These are phyloP conservation scores for Ziziphus jujuba DNA, from an alignment of 306 rosid genomes.

Conservation along the genomic window DNA sequence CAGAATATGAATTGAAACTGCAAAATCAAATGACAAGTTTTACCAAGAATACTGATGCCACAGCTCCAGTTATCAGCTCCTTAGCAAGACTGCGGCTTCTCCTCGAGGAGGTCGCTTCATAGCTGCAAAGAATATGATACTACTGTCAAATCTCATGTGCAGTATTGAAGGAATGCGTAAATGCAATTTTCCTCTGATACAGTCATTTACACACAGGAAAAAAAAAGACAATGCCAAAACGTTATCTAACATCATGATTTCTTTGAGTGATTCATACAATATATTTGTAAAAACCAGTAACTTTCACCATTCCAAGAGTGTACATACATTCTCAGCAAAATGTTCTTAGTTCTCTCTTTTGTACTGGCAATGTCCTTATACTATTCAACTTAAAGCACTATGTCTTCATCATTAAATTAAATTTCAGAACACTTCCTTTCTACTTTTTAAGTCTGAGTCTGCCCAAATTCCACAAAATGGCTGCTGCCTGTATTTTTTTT, in stretches of 20 bases:
- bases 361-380: neutral
- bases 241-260: no score
- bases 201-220: neutral
- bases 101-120: conserved; percentile 86
- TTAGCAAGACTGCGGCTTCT: conserved; percentile 75
- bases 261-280: no score
- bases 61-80: conserved; percentile 77
- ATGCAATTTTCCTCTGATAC: neutral
- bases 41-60: conserved; percentile 88
- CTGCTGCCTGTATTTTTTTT: no score
- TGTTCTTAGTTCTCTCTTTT: neutral
- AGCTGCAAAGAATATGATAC: conserved; percentile 45
- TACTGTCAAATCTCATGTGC: neutral
- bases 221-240: no score
- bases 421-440: neutral
- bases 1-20: neutral
- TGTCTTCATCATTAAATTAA: neutral
- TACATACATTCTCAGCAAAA: no score
- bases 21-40: neutral
- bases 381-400: neutral
- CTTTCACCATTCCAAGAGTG: no score
- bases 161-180: neutral
- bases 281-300: no score
- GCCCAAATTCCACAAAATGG: no score
- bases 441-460: neutral